Percentiles rank a stretch among this genome's conserved stretches.
Evolutionary conservation across 768 basidiomycete species (phyloP).

Genomic region (Fomitopsis serialis): DNA sequence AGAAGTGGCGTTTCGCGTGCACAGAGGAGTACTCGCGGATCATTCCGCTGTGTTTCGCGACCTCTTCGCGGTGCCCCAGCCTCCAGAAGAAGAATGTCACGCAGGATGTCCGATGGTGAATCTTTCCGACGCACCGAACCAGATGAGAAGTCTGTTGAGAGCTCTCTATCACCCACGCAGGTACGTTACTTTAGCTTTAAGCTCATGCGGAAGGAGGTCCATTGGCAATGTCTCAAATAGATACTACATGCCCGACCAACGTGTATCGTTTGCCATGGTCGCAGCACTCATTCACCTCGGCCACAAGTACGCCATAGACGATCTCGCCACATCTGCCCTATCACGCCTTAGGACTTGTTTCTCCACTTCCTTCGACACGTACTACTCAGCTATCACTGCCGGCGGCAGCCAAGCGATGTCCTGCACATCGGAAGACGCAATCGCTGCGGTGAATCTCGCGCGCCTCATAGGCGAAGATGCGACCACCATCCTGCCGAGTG

Average conservation of each 20-base stretch:
- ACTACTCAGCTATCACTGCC: neutral
- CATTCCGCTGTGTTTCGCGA: slow-evolving; percentile 11
- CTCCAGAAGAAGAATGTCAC: neutral
- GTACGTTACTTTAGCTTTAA: neutral
- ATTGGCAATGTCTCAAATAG: slow-evolving; percentile 2
- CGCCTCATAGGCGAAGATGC: slow-evolving; percentile 13
- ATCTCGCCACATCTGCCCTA: slow-evolving; percentile 10
- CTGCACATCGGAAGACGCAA: slow-evolving; percentile 4
- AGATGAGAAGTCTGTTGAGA: neutral
- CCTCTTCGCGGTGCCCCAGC: slow-evolving; percentile 7
- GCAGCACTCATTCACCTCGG: slow-evolving; percentile 16
- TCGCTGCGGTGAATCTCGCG: slow-evolving; percentile 14
- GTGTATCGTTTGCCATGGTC: slow-evolving; percentile 12
- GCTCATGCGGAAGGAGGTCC: neutral
- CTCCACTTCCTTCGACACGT: neutral
- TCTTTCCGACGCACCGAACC: slow-evolving; percentile 3
- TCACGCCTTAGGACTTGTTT: slow-evolving; percentile 13
- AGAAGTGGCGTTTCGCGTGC: slow-evolving; percentile 8
- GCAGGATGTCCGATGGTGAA: slow-evolving; percentile 10
- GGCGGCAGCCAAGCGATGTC: neutral
- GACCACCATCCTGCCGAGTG: slow-evolving; percentile 9
- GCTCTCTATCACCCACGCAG: slow-evolving; percentile 5
- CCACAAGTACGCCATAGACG: slow-evolving; percentile 18
- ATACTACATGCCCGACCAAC: neutral
- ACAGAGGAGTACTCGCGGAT: slow-evolving; percentile 9